Conservation (phyloP, 345 rosid species). For the Aethionema arabicum region DNA sequence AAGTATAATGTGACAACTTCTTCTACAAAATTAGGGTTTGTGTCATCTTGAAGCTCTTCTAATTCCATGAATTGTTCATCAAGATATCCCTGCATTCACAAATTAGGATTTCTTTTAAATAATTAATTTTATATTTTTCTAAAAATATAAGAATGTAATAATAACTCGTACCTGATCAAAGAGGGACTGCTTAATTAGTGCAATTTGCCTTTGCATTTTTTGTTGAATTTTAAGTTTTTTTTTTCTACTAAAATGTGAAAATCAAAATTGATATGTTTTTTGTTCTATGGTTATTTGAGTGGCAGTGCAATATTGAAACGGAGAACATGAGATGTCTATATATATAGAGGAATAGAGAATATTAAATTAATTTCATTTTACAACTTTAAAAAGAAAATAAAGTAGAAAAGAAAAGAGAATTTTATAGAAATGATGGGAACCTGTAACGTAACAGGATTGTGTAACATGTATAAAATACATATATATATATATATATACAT, state of each 20-base stretch:
- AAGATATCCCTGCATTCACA: constrained; percentile 56
- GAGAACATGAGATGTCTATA: constrained; percentile 20
- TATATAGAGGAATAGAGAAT: constrained; percentile 33
- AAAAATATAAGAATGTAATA: neutral
- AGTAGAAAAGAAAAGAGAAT: constrained; percentile 23
- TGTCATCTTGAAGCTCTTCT: constrained; percentile 74
- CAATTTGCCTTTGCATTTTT: constrained; percentile 45
- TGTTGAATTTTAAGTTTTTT: neutral
- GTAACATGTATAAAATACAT: constrained; percentile 1
- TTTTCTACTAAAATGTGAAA: neutral
- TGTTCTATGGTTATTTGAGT: constrained; percentile 11
- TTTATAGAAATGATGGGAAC: constrained; percentile 38
- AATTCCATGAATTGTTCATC: constrained; percentile 67
- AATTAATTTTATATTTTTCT: neutral
- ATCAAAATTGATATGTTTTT: neutral
- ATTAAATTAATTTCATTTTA: constrained; percentile 12
- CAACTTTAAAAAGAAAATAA: constrained; percentile 21
- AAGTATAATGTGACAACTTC: constrained; percentile 59
- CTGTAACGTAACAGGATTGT: constrained; percentile 37
- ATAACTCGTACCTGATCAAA: constrained; percentile 58
- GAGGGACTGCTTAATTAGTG: constrained; percentile 51
- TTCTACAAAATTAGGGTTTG: constrained; percentile 67
- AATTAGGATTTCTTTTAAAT: constrained; percentile 1
- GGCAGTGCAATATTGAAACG: constrained; percentile 35
- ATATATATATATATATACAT: neutral